Evolutionary conservation across 768 basidiomycete species (phyloP).

Genomic region (Dictyophora rubrovolvata): DNA sequence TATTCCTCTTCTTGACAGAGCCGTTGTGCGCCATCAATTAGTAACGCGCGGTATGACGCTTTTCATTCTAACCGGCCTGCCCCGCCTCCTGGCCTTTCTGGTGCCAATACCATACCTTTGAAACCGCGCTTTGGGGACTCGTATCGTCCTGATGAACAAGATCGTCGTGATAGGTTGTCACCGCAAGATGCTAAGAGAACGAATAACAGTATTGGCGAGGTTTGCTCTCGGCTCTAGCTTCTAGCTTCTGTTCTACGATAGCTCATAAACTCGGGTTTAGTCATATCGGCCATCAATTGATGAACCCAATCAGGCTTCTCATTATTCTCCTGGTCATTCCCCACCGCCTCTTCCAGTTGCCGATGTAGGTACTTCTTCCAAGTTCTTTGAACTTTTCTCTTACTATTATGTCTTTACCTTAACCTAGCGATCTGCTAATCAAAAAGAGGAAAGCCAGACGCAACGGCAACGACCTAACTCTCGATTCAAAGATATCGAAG

Average conservation of each 20-base stretch:
- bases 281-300: not conserved
- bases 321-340: not conserved
- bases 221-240: not conserved
- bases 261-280: not conserved
- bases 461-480: not conserved
- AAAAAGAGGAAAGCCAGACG: not conserved
- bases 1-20: not conserved
- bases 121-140: not conserved
- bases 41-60: not conserved
- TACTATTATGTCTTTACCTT: not conserved
- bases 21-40: not conserved
- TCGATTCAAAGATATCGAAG: not conserved
- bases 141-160: not conserved
- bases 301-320: not conserved
- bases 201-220: not conserved
- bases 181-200: not conserved
- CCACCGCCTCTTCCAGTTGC: not conserved
- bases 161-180: not conserved
- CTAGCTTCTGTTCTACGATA: not conserved
- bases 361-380: not conserved
- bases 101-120: not conserved
- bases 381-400: not conserved
- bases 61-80: no score
- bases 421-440: not conserved
- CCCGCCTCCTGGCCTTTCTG: not conserved